Conservation (phyloP, 345 rosid genomes). For the Salix suchowensis region DNA sequence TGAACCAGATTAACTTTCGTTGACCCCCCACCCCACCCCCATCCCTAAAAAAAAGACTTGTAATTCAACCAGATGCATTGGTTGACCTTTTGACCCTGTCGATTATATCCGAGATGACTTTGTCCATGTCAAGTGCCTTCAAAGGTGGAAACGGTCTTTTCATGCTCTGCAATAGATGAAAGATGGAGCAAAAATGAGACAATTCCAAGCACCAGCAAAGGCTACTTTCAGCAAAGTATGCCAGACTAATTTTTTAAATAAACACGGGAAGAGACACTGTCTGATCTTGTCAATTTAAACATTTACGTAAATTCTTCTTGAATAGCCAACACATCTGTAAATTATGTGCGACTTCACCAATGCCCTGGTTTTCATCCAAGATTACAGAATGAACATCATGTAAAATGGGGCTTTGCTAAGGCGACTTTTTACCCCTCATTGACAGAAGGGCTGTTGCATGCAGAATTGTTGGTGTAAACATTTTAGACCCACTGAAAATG, state of each 20-base stretch:
- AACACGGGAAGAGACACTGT: neutral
- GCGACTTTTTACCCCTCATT: too few species aligned
- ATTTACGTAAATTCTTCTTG: neutral
- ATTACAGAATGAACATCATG: neutral
- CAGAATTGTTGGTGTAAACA: neutral
- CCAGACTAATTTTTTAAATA: neutral
- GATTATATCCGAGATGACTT: constrained; percentile 48
- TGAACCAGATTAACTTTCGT: neutral
- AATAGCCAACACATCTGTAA: neutral
- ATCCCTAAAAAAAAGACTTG: neutral
- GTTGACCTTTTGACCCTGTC: constrained; percentile 43
- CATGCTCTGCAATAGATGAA: constrained; percentile 54
- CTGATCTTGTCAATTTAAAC: neutral
- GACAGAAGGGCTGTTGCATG: neutral
- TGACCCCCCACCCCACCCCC: neutral
- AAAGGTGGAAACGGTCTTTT: constrained; percentile 71
- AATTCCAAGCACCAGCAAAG: neutral
- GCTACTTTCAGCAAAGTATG: too few species aligned
- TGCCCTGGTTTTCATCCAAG: neutral
- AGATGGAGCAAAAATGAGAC: neutral
- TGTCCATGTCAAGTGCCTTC: constrained; percentile 77
- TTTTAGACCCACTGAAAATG: neutral
- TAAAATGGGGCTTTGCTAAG: too few species aligned
- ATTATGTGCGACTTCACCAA: neutral
- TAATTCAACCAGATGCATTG: neutral